Conservation (phyloP, 805 yeast species). For the Suhomyces pyralidae region DNA sequence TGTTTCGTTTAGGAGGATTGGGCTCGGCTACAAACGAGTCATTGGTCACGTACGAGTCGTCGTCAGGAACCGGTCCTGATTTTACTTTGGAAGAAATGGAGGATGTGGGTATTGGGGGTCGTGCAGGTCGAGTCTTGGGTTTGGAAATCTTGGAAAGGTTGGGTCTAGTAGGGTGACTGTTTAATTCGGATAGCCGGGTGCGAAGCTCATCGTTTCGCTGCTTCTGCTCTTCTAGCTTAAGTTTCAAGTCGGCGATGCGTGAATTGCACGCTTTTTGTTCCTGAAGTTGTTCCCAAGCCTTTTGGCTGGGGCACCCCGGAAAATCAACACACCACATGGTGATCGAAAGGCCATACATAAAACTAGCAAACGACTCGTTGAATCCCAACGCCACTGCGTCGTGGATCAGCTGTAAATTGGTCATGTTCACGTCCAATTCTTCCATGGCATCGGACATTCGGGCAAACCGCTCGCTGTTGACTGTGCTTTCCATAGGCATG, state of each 20-base stretch:
- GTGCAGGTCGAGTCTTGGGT: background rate
- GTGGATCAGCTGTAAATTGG: slow-evolving; percentile 57
- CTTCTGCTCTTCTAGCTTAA: slow-evolving; percentile 17
- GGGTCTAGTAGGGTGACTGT: background rate
- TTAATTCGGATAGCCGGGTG: slow-evolving; percentile 12
- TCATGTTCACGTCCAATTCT: slow-evolving; percentile 58
- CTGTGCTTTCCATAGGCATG: slow-evolving; percentile 42
- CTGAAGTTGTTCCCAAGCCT: slow-evolving; percentile 30
- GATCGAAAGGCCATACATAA: slow-evolving; percentile 74
- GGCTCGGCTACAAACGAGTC: slow-evolving; percentile 31
- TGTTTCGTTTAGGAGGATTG: background rate
- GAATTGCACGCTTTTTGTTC: slow-evolving; percentile 18
- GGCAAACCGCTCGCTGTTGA: slow-evolving; percentile 39
- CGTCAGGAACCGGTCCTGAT: slow-evolving; percentile 8
- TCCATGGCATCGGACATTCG: slow-evolving; percentile 48
- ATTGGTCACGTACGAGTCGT: slow-evolving; percentile 24
- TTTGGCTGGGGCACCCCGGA: slow-evolving; percentile 38
- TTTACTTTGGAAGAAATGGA: background rate
- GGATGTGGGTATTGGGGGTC: background rate
- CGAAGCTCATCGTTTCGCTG: slow-evolving; percentile 24
- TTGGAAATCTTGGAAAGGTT: background rate
- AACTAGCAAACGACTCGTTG: slow-evolving; percentile 76
- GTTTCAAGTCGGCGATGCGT: slow-evolving; percentile 20
- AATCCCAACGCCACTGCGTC: slow-evolving; percentile 55
- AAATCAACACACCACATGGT: slow-evolving; percentile 89